A percentile compares a stretch with the other conserved stretches of the same genome.
These are phyloP conservation scores for Mortierella sp. DNA, from an alignment of 371 early-diverging fungal species.

Conservation along the genomic window DNA sequence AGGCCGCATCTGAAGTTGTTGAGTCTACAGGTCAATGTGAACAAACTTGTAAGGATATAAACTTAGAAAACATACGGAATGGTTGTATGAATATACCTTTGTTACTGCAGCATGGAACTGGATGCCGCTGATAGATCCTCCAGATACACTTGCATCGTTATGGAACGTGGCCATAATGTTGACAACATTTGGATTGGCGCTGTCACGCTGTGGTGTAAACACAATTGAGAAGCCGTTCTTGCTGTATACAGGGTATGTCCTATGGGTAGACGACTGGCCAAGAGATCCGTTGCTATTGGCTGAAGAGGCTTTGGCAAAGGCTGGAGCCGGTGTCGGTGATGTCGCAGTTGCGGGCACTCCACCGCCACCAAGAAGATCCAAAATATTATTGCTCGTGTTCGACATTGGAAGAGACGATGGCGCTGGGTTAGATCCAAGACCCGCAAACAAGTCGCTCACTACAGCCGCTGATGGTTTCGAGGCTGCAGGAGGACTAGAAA, in stretches of 20 bases:
- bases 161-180: constrained; percentile 78
- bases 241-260: constrained; percentile 75
- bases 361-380: constrained; percentile 53
- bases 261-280: constrained; percentile 21
- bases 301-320: constrained; percentile 27
- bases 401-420: constrained; percentile 24
- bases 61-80: neutral
- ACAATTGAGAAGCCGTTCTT: constrained; percentile 81
- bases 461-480: constrained; percentile 52
- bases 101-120: constrained; percentile 95
- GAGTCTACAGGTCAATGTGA: constrained; percentile 57
- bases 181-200: constrained; percentile 64
- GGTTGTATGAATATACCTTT: constrained; percentile 52
- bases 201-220: constrained; percentile 74
- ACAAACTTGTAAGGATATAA: neutral
- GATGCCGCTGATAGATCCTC: constrained; percentile 69
- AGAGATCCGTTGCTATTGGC: constrained; percentile 28
- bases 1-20: constrained; percentile 87
- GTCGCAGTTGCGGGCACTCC: constrained; percentile 39
- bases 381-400: constrained; percentile 30
- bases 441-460: constrained; percentile 48
- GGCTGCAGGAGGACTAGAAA: constrained; percentile 54
- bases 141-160: constrained; percentile 64
- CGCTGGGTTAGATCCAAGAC: constrained; percentile 34
- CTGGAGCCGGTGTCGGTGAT: constrained; percentile 26